These are phyloP conservation scores for Chloranthus sessilifolius DNA, from an alignment of 164 flowering plant species.

Conservation along the genomic window DNA sequence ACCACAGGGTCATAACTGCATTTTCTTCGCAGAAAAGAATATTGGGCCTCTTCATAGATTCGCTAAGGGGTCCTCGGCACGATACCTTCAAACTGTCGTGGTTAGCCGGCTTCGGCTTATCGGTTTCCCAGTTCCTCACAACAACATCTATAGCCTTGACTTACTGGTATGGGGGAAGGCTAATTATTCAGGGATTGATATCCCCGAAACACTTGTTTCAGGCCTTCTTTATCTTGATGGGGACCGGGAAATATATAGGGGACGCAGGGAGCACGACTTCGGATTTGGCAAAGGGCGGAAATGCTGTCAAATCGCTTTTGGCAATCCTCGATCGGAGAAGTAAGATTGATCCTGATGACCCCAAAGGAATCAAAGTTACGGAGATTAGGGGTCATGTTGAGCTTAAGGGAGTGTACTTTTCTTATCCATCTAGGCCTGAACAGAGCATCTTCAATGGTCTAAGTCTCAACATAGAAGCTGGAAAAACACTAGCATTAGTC, in stretches of 20 bases:
- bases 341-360: constrained; percentile 20
- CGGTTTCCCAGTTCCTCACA: constrained; percentile 17
- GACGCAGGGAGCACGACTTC: constrained; percentile 32
- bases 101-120: constrained; percentile 24
- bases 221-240: constrained; percentile 23
- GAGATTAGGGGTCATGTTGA: constrained; percentile 23
- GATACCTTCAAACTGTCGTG: constrained; percentile 20
- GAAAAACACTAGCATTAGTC: constrained; percentile 24
- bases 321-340: constrained; percentile 18
- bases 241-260: constrained; percentile 23
- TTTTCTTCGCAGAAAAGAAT: constrained; percentile 16
- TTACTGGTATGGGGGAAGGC: constrained; percentile 28
- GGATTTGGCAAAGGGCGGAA: constrained; percentile 25
- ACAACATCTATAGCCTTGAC: constrained; percentile 14
- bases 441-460: constrained; percentile 20
- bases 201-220: constrained; percentile 17
- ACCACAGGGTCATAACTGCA: constrained; percentile 21
- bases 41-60: constrained; percentile 14
- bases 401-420: constrained; percentile 22
- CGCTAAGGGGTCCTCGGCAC: constrained; percentile 14
- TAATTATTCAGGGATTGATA: constrained; percentile 9
- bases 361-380: constrained; percentile 15
- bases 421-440: constrained; percentile 24
- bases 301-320: constrained; percentile 20
- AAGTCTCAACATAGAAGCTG: constrained; percentile 17